Base-by-base conservation (phyloP, 257 asterid species). In the Gentiana straminea region DNA sequence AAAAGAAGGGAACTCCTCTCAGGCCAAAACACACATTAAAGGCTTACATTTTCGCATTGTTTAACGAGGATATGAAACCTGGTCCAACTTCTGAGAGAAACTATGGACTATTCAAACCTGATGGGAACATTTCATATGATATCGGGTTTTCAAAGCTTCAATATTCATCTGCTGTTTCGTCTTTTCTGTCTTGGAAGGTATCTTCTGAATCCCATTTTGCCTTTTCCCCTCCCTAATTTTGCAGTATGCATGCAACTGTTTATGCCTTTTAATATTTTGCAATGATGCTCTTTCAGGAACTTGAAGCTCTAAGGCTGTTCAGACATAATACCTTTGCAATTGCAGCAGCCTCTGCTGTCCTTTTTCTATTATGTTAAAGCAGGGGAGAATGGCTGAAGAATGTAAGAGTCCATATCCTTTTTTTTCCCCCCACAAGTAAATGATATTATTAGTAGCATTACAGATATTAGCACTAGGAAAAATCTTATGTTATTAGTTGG, bases 1-100 rank as follows among this genome's bases (percentile, higher is more conserved):
- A 69, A 81, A 83, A 79, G 81, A 88, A 88, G 61, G 99, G 99
- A 34, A 92, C 99, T 74, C 99, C 99, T 1, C 5, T 81, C 63
- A 81, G 94, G 75, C 99, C 99, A 8, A 85, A 80, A 67, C 50
- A 13, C 63, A 71, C 74, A 49, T 55, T 92, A 73, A 86, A 88
- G 68, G 95, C 95, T 0, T 92, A 88, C 61, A 77, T 92, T 64
- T 92, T 92, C 68, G 95, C 99, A 2, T 64, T 85, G 52, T 92
- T 92, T 66, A 92, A 92, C 49, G 99, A 92, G 83, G 68, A 92
- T 60, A 73, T 55, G 7, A 92, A 92, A 66, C 11, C 63, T 13
- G 98, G 94, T 2, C 79, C 86, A 0, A 70, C 79, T 48, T 87
- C 97, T 1, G 98, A 91, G 83, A 87, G 59, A 52, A 75, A 81